phyloP scores from a whole-genome alignment of 306 rosid genomes.

The Lablab purpureus region DNA sequence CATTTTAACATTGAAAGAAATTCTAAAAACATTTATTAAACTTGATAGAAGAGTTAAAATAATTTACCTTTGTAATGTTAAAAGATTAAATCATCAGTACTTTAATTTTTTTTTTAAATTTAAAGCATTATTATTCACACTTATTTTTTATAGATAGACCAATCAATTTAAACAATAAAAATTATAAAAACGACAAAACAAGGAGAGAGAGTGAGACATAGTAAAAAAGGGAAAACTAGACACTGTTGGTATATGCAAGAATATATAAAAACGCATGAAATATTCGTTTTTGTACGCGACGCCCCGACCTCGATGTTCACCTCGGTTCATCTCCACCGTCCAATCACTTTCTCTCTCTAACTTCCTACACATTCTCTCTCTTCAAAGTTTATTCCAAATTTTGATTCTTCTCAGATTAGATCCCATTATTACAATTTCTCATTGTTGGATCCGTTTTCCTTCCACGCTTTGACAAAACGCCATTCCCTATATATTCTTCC shows the following conservation, averaged over 20 bases:
- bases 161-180: neutral
- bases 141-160: neutral
- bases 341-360: slow-evolving; percentile 30
- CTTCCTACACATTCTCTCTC: neutral
- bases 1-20: too few species aligned
- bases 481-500: slow-evolving; percentile 46
- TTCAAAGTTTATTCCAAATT: slow-evolving; percentile 63
- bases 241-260: neutral
- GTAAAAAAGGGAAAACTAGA: neutral
- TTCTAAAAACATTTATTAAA: too few species aligned
- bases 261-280: slow-evolving; percentile 51
- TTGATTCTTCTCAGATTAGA: slow-evolving; percentile 77
- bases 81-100: too few species aligned
- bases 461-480: slow-evolving; percentile 45
- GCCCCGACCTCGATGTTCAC: slow-evolving; percentile 74
- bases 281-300: slow-evolving; percentile 84
- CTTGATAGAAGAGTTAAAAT: too few species aligned
- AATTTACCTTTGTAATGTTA: too few species aligned
- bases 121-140: too few species aligned
- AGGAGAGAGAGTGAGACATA: neutral
- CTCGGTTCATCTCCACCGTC: slow-evolving; percentile 43
- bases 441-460: slow-evolving; percentile 58
- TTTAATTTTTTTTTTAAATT: too few species aligned
- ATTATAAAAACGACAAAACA: neutral
- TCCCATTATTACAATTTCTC: slow-evolving; percentile 65